These are phyloP conservation scores for Chondrus crispus DNA, from an alignment of 23 red algal species.

Conservation along the genomic window DNA sequence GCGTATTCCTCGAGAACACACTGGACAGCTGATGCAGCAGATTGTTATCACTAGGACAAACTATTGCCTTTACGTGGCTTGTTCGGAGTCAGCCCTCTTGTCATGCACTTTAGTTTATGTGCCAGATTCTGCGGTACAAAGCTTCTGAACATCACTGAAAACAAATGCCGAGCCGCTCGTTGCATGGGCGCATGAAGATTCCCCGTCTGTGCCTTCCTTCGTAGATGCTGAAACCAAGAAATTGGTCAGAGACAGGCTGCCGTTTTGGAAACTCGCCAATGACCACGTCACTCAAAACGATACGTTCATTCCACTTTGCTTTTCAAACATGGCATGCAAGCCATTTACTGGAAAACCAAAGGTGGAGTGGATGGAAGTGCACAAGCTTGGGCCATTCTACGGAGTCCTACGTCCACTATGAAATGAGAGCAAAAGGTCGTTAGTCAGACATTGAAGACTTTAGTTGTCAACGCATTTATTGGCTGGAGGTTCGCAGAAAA, in stretches of 20 bases:
- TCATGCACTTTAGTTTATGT: neutral
- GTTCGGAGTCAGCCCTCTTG: neutral
- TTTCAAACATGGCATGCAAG: neutral
- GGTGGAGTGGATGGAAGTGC: neutral
- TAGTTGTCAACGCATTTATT: neutral
- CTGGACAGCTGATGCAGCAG: neutral
- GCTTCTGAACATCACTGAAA: neutral
- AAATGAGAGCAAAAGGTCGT: constrained; percentile 8
- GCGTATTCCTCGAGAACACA: neutral
- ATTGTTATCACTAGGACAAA: neutral
- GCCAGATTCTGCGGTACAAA: neutral
- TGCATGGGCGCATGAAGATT: neutral
- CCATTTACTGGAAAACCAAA: neutral
- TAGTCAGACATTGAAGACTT: neutral
- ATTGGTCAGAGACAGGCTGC: neutral
- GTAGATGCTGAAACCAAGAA: neutral
- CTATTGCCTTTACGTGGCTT: constrained; percentile 10
- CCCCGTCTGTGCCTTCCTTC: neutral
- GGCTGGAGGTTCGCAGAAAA: constrained; percentile 8
- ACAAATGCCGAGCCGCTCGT: neutral
- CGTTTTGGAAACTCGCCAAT: constrained; percentile 7
- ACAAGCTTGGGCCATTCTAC: neutral
- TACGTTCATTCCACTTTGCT: constrained; percentile 1
- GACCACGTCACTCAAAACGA: neutral
- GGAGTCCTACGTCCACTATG: neutral